Base-by-base conservation (phyloP, 345 rosid genomes). In the Eucalyptus virginea region DNA sequence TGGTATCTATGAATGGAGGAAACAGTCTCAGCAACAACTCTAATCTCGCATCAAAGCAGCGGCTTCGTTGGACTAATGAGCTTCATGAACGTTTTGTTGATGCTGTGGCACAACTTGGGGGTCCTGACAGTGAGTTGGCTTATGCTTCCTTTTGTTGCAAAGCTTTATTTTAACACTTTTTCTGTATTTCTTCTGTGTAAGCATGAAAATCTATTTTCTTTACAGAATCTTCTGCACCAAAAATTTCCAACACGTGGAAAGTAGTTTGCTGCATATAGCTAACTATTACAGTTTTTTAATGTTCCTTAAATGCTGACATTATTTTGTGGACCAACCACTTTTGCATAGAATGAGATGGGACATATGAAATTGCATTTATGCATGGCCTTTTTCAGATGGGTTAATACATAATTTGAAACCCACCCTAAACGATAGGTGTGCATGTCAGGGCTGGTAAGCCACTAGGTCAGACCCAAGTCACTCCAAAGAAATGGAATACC, bases 71-170 rank as follows among this genome's bases (percentile, higher is more conserved):
- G 85, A 77, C 30, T 40, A 24, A 77, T 77, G 85, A 97, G 86
- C 99, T 97, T 89, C 99, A 97, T 88, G 99, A 97, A 58, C 95
- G 96, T 88, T 97, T 97, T 92, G 98, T 96, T 87, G 98, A 97
- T 94, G 97, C 99, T 60, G 99, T 97, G 17, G 96, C 98, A 86
- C 99, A 97, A 92, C 98, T 97, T 90, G 99, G 99, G 87, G 99
- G 99, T 90, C 99, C 99, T 88, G 99, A 97, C 91, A 92, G 98
- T 97, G 90, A 94, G 98, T 97, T 88, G 69, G 87, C 87, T 88
- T 56, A 58, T 37, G 81, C 81, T 34, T n/a, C 26, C 52, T 72
- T 56, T 51, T 44, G 58, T 89, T 54, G 21, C 37, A 24, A 58
- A 40, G 34, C 50, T n/a, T 44, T 14, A 50, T 81, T 15, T 21